Conservation (phyloP, 1,284 basidiomycete genomes). For the Omphalotus olearius region DNA sequence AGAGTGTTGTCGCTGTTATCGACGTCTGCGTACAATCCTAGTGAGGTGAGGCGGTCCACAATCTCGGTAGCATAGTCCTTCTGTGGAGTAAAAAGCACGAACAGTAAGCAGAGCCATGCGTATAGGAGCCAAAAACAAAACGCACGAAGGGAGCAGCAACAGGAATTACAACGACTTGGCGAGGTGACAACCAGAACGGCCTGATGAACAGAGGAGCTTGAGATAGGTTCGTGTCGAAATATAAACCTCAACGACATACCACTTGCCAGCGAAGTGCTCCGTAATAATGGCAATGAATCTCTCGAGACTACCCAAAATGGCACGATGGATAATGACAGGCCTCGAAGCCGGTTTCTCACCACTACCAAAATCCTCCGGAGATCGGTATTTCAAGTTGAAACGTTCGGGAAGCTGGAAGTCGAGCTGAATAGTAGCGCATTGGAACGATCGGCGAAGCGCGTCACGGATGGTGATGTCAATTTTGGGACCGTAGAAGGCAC, state of each 20-base stretch:
- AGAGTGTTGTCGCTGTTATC: slow-evolving; percentile 93
- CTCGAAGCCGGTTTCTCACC: slow-evolving; percentile 61
- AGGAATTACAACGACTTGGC: slow-evolving; percentile 93
- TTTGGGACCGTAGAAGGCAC: slow-evolving; percentile 96
- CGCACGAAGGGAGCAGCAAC: slow-evolving; percentile 84
- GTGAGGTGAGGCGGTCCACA: slow-evolving; percentile 59
- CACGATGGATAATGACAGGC: slow-evolving; percentile 98
- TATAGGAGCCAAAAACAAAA: slow-evolving; percentile 19
- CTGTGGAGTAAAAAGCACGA: slow-evolving; percentile 35
- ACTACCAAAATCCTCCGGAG: slow-evolving; percentile 58
- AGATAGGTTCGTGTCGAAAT: not conserved
- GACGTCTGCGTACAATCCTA: slow-evolving; percentile 86
- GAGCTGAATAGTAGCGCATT: slow-evolving; percentile 98
- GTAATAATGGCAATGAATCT: slow-evolving; percentile 97
- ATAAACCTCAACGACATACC: slow-evolving; percentile 45
- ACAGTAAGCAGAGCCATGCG: not conserved
- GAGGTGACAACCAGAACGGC: slow-evolving; percentile 98
- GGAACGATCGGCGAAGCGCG: slow-evolving; percentile 89
- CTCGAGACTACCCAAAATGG: slow-evolving; percentile 92
- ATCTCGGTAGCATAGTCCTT: slow-evolving; percentile 90
- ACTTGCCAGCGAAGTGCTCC: slow-evolving; percentile 97
- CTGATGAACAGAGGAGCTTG: slow-evolving; percentile 26
- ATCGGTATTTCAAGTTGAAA: slow-evolving; percentile 93
- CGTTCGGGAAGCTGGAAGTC: slow-evolving; percentile 99
- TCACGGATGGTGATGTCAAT: slow-evolving; percentile 98